These are phyloP conservation scores for Fraxinus velutina DNA, from an alignment of 305 asterid genomes.

Conservation along the genomic window DNA sequence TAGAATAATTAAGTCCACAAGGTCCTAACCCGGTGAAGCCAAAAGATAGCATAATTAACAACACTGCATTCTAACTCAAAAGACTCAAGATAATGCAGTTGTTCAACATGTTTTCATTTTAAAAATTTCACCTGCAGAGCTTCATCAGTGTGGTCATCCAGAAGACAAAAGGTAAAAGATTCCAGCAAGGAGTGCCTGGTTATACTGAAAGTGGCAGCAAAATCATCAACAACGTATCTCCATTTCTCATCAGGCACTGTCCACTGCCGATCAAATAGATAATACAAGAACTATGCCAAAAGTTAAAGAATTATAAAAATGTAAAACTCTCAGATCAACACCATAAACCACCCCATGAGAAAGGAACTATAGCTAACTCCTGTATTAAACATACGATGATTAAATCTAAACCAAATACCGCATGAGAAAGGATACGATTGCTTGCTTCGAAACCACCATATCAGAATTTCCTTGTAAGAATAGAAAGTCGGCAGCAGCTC, in stretches of 20 bases:
- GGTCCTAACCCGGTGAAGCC: background rate
- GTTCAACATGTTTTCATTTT: background rate
- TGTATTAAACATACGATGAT: background rate
- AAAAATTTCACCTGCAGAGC: slow-evolving; percentile 62
- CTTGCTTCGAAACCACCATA: slow-evolving; percentile 82
- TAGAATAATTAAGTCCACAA: slow-evolving; percentile 5
- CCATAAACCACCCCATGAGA: background rate
- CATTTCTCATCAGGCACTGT: slow-evolving; percentile 62
- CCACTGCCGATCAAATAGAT: slow-evolving; percentile 87
- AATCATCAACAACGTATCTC: slow-evolving; percentile 73
- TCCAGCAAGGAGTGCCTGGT: slow-evolving; percentile 81
- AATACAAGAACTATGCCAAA: slow-evolving; percentile 71
- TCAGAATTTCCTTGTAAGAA: slow-evolving; percentile 84
- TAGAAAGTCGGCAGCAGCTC: slow-evolving; percentile 80
- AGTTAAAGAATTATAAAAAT: slow-evolving; percentile 43
- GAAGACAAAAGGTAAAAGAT: slow-evolving; percentile 73
- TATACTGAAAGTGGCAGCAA: slow-evolving; percentile 76
- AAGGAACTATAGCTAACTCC: background rate
- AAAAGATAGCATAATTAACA: background rate
- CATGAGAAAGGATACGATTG: slow-evolving; percentile 72
- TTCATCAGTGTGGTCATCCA: slow-evolving; percentile 80
- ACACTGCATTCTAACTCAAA: slow-evolving; percentile 7
- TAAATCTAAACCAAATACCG: background rate
- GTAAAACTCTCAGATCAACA: slow-evolving; percentile 9
- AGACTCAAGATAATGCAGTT: slow-evolving; percentile 12